Evolutionary conservation across 2,329 filamentous ascomycete species (phyloP).

Genomic region (Endocalyx cinctus): DNA sequence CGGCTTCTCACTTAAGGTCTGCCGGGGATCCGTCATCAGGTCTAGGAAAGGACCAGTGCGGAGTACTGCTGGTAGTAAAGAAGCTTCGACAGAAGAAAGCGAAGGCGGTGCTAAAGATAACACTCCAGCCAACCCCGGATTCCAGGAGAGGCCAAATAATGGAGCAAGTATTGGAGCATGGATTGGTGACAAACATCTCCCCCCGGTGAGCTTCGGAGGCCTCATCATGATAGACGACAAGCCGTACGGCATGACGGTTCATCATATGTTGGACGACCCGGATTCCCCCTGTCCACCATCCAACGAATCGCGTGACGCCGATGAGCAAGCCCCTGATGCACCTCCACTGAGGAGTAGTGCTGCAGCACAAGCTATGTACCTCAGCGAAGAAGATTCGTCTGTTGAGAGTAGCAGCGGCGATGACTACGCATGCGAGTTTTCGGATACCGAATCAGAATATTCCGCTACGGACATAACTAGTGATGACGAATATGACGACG

Average conservation of each 20-base stretch:
- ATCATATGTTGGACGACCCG: slow-evolving; percentile 85
- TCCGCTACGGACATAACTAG: slow-evolving; percentile 40
- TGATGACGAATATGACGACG: slow-evolving; percentile 46
- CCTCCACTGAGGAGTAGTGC: slow-evolving; percentile 20
- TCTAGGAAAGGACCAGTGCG: slow-evolving; percentile 45
- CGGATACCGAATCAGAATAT: slow-evolving; percentile 49
- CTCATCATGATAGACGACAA: slow-evolving; percentile 79
- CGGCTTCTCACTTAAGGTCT: slow-evolving; percentile 65
- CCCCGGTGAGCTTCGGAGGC: slow-evolving; percentile 87
- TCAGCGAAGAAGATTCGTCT: slow-evolving; percentile 31
- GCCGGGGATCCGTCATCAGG: slow-evolving; percentile 61
- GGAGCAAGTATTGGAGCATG: slow-evolving; percentile 93
- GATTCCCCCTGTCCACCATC: slow-evolving; percentile 29
- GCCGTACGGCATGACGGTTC: slow-evolving; percentile 90
- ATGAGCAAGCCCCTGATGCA: slow-evolving; percentile 8
- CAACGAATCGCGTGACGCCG: slow-evolving; percentile 3
- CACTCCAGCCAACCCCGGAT: slow-evolving; percentile 62
- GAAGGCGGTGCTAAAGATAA: slow-evolving; percentile 35
- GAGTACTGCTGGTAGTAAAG: slow-evolving; percentile 35
- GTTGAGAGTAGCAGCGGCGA: slow-evolving; percentile 44
- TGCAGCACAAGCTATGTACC: slow-evolving; percentile 13
- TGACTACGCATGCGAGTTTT: slow-evolving; percentile 57
- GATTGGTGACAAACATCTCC: slow-evolving; percentile 77
- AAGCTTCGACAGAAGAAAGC: slow-evolving; percentile 9
- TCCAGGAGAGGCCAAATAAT: slow-evolving; percentile 73